Conservation (phyloP, 2,329 filamentous ascomycete genomes). For the Amphichorda felina region DNA sequence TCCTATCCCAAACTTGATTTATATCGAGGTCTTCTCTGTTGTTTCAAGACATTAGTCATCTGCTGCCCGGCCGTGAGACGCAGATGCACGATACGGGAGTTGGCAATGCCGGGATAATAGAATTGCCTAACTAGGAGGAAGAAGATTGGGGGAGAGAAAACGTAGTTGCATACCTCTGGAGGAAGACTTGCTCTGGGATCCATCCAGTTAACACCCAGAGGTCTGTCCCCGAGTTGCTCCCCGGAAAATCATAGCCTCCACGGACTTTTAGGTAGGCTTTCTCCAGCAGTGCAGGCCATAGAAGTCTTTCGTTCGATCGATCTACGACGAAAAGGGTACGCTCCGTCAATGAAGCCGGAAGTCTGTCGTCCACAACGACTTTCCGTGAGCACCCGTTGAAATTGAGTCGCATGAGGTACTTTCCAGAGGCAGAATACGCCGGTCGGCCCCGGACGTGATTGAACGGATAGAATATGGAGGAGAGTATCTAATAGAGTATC, state of each 20-base stretch:
- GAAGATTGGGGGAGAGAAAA: not conserved
- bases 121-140: not conserved
- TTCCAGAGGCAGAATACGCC: constrained; percentile 62
- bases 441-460: constrained; percentile 47
- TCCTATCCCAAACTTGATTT: constrained; percentile 64
- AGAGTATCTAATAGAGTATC: constrained; percentile 43
- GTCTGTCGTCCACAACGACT: constrained; percentile 78
- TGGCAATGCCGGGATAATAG: too few relatives aligned
- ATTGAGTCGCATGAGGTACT: constrained; percentile 84
- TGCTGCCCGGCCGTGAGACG: too few relatives aligned
- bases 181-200: constrained; percentile 91
- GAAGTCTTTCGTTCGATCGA: constrained; percentile 62
- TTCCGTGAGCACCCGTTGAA: constrained; percentile 90
- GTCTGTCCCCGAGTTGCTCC: constrained; percentile 93
- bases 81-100: too few relatives aligned
- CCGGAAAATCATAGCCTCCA: constrained; percentile 94
- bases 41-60: not conserved
- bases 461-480: constrained; percentile 65
- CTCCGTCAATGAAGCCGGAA: constrained; percentile 65
- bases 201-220: constrained; percentile 87
- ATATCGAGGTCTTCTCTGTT: constrained; percentile 66
- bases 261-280: constrained; percentile 95
- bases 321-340: constrained; percentile 82
- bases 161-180: constrained; percentile 49
- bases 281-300: constrained; percentile 90